Evolutionary conservation across 1,139 yeast species (phyloP), one percentile per base, ranked within the genome.

Genomic region (Pichia sp.): DNA sequence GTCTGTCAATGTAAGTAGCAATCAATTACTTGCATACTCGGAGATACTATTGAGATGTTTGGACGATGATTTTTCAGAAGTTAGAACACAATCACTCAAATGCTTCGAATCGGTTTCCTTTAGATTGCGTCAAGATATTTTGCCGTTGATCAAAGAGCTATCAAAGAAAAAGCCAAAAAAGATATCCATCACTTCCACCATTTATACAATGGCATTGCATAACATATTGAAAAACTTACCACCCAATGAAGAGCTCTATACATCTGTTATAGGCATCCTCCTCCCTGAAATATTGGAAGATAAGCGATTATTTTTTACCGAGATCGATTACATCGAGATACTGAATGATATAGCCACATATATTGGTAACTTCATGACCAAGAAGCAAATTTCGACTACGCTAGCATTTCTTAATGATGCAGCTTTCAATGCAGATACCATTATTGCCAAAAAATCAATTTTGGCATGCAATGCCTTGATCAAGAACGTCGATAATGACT

Each of bases 21-120:
- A 31, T 20, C 51, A 75, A 31, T 75, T 52, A 67, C 67, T 42
- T 62, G 64, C 71, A 16, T 78, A 85, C 60, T 71, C 79, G 17
- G 75, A 77, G 6, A 76, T 79, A 4, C 70, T 87, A 30, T 72
- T 85, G 48, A 73, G 75, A 14, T 74, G 84, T 44, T 71, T 89
- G 29, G 74, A 77, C 20, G 96, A 90, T 65, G 75, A 77, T 49
- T 83, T 84, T 59, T 75, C 90, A 7, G 95, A 89, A 63, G 95
- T 90, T 1, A 90, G 88, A 65, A 84, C 82, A 62, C 90, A 86
- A 67, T 88, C 95, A 0, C 81, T 87, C 45, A 83, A 75, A 67
- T 84, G 73, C 76, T 84, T 78, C 48, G 73, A 74, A 47, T 73
- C 76, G 0, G 63, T 80, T 48, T 73, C 71, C 3, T 67, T 70